Conservation (phyloP, 1,139 yeast species). For the Chernovozyma aurita region DNA sequence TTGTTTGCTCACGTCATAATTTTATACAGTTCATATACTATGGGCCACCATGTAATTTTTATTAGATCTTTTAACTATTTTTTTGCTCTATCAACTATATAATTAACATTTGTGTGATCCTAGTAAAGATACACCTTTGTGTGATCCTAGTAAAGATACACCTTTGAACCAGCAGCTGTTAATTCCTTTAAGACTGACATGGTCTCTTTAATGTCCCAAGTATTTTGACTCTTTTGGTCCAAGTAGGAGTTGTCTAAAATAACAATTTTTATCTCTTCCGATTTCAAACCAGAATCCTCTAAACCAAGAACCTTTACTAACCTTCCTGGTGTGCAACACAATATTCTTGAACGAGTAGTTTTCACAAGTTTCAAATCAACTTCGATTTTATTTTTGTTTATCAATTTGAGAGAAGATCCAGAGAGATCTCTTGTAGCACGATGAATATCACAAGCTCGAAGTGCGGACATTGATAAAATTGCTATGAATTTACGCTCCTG, state of each 20-base stretch:
- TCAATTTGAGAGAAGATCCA: conserved; percentile 60
- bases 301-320: conserved; percentile 41
- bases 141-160: conserved; percentile 49
- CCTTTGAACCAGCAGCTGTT: conserved; percentile 39
- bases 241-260: conserved; percentile 63
- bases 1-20: too few relatives aligned
- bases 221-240: conserved; percentile 57
- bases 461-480: conserved; percentile 64
- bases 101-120: too few relatives aligned
- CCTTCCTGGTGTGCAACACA: conserved; percentile 68
- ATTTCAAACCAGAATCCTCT: conserved; percentile 26
- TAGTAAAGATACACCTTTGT: too few relatives aligned
- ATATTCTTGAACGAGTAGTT: conserved; percentile 46
- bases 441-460: conserved; percentile 69
- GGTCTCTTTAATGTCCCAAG: conserved; percentile 58
- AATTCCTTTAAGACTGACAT: conserved; percentile 36
- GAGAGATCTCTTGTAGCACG: conserved; percentile 52
- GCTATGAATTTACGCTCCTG: conserved; percentile 46
- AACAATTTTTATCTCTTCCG: conserved; percentile 49
- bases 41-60: too few relatives aligned
- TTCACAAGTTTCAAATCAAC: conserved; percentile 53
- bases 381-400: conserved; percentile 59
- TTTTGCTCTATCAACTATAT: too few relatives aligned
- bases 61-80: too few relatives aligned
- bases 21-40: too few relatives aligned